Base-by-base conservation (phyloP, 345 rosid species). In the Sonneratia caseolaris region DNA sequence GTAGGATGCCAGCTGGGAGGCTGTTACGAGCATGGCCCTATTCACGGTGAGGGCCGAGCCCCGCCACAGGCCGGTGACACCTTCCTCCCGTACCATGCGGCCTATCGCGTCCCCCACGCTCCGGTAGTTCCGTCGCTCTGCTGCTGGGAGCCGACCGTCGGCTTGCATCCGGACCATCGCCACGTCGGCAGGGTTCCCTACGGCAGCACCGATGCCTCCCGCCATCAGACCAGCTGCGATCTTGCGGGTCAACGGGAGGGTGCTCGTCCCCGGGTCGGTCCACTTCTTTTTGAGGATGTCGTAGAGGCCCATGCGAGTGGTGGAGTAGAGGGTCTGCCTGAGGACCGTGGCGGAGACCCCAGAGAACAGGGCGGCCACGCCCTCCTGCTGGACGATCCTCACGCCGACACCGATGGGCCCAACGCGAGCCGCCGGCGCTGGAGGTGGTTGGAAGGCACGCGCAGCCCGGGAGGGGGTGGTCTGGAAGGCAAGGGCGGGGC, bases 91-190 rank as follows among this genome's bases (percentile, higher is more conserved):
- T 5, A 81, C 71, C 93, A 90, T 89, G 32, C 90, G 85, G 7
- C 71, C 67, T 73, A 92, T 82, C 10, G 93, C 97, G 77, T 92
- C 96, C 16, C 78, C 65, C 10, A 86, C 97, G 83, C 91, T 86
- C 64, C 82, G 83, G 87, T 92, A 92, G 76, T 90, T 92, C 35
- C 96, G 88, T 51, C 97, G 81, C 21, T 92, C 76, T 1, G 74
- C 67, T 16, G 68, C 37, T 0, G 97, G 96, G 37, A 92, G 87
- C 19, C 96, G 87, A 0, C 96, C 97, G 68, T 92, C 97, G 7
- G 93, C 96, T 75, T 92, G 97, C 96, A 92, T 92, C 7, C 97
- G 82, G 35, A 92, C 97, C 96, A 89, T 90, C 0, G 96, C 91
- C 21, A 92, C 91, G 53, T 92, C 97, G 0, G 97, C 96, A 0